A percentile compares a stretch with the other conserved stretches of the same genome.
Evolutionary conservation across 2,329 filamentous ascomycete species (phyloP).

Genomic region (Ophiostoma sp.): DNA sequence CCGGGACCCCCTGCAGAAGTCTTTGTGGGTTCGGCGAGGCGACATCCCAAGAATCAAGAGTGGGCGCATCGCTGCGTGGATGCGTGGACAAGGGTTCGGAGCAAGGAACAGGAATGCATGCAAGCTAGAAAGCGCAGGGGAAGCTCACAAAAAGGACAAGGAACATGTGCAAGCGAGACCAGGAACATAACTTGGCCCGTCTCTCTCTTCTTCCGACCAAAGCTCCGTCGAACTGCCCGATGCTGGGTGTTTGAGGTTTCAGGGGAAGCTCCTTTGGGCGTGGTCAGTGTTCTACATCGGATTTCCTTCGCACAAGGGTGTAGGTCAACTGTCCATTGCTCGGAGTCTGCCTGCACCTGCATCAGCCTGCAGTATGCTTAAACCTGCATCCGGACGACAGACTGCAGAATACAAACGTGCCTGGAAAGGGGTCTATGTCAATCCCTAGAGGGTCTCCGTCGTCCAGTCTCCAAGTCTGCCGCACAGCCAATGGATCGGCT

Average conservation of each 20-base stretch:
- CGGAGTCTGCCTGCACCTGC: neutral
- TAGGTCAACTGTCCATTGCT: neutral
- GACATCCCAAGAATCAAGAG: constrained; percentile 1
- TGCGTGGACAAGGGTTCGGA: neutral
- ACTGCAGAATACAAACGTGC: neutral
- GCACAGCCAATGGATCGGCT: neutral
- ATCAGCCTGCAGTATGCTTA: neutral
- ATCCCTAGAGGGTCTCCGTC: neutral
- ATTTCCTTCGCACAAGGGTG: constrained; percentile 1
- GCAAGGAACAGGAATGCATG: neutral
- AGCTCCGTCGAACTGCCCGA: neutral
- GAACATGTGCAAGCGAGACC: constrained; percentile 11
- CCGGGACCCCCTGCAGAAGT: constrained; percentile 7
- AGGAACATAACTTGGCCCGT: neutral
- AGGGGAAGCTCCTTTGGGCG: neutral
- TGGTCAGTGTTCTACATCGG: neutral
- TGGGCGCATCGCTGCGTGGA: constrained; percentile 1
- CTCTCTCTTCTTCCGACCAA: neutral
- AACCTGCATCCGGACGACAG: neutral
- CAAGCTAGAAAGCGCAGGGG: neutral
- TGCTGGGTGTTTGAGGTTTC: neutral
- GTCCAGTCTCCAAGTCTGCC: neutral
- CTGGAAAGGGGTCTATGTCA: constrained; percentile 1
- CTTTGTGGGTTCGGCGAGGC: constrained; percentile 12
- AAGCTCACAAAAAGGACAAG: neutral